Evolutionary conservation across 257 asterid genomes (phyloP), one percentile per base, ranked within the genome.

Genomic region (Solanum sitiens): DNA sequence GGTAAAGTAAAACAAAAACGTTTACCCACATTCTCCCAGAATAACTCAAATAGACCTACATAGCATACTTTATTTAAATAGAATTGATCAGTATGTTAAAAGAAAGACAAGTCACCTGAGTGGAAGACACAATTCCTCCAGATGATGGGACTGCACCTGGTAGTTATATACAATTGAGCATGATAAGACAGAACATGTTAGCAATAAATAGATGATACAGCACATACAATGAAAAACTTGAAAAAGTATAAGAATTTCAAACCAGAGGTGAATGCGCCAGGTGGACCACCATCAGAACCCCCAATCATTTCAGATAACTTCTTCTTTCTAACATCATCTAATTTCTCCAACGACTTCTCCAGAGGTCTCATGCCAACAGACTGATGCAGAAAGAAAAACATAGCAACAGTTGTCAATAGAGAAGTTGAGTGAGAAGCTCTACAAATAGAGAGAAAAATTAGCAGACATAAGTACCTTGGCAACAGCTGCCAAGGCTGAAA

Each of bases 291-390:
- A 50, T 94, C 89, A 61, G 96, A 87, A 87, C 95, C 94, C 90
- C 92, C 98, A 90, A 97, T 97, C 99, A 97, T 95, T 91, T 97
- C 99, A 20, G 99, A 94, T 85, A 97, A 90, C 90, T 96, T 97
- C 92, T 97, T 97, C 92, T 92, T 93, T 91, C 98, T 94, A 77
- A 97, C 93, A 83, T 97, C 99, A 77, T 97, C 99, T 86, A 97
- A 94, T 92, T 97, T 97, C 90, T 96, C 98, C 89, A 96, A 88
- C 7, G 98, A 93, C 93, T 93, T 97, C 89, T 97, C 99, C 93
- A 97, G 90, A 70, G 99, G 99, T 91, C 99, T 93, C 98, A 96
- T 97, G 87, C 99, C 98, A 91, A 96, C 99, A 92, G 92, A 91
- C 99, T 91, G 91, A 89, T 30, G 40, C 23, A 73, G 84, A 73